A percentile compares a stretch with the other conserved stretches of the same genome.
Evolutionary conservation across 2,329 filamentous ascomycete genomes (phyloP).

Genomic region (Hypoxylon sp.): DNA sequence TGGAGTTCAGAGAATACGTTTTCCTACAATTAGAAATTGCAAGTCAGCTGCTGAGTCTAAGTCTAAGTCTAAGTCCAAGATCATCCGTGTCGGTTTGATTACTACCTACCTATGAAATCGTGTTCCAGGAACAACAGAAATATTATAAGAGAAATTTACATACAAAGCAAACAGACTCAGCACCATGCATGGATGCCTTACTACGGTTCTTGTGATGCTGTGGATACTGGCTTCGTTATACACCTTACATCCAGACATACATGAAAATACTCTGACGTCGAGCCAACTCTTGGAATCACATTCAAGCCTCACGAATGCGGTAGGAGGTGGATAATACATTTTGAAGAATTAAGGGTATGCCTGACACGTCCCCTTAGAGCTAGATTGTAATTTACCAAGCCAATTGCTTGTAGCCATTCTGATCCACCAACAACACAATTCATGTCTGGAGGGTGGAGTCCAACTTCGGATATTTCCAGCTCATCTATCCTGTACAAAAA

Average conservation of each 20-base stretch:
- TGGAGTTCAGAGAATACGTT: neutral
- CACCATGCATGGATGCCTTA: slow-evolving; percentile 10
- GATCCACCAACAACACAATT: slow-evolving; percentile 3
- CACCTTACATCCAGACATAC: neutral
- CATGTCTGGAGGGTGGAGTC: slow-evolving; percentile 18
- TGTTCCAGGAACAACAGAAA: neutral
- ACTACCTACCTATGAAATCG: neutral
- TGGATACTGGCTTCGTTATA: neutral
- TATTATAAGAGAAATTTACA: neutral
- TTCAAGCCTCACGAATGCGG: neutral
- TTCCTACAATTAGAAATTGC: neutral
- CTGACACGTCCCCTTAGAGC: neutral
- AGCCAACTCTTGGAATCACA: neutral
- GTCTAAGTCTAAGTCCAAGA: neutral
- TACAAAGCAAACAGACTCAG: neutral
- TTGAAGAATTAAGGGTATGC: neutral
- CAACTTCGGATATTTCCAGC: slow-evolving; percentile 16
- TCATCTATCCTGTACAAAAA: slow-evolving; percentile 11
- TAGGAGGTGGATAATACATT: neutral
- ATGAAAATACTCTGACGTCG: neutral
- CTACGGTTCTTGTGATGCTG: neutral
- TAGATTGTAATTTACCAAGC: slow-evolving; percentile 10
- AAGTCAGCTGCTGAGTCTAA: neutral
- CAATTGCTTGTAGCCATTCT: slow-evolving; percentile 1
- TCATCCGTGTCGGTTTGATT: neutral